Evolutionary conservation across 176 grass and related monocot genomes (phyloP).

Genomic region (Saccharum spontaneum): DNA sequence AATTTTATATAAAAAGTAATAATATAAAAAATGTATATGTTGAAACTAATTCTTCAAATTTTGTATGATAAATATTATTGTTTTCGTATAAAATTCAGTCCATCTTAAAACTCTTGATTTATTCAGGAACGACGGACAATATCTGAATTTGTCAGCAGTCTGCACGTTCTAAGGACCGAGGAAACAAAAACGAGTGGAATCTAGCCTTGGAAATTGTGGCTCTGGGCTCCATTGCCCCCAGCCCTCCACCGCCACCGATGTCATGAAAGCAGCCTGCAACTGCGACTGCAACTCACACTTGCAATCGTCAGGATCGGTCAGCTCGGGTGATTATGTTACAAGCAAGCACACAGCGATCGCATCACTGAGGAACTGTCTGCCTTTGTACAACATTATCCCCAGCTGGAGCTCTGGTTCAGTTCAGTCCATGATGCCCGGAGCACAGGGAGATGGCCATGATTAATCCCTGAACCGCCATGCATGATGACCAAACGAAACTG

Average conservation of each 20-base stretch:
- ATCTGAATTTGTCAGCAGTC: neutral
- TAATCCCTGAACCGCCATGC: neutral
- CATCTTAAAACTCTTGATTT: neutral
- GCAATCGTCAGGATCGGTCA: conserved; percentile 1
- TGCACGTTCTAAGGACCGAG: neutral
- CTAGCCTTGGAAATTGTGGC: conserved; percentile 57
- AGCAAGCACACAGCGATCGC: conserved; percentile 9
- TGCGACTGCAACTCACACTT: conserved; percentile 2
- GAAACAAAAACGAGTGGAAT: neutral
- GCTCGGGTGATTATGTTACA: neutral
- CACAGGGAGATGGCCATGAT: conserved; percentile 35
- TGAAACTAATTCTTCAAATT: too few species aligned
- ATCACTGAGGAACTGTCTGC: conserved; percentile 23
- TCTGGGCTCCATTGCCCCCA: conserved; percentile 35
- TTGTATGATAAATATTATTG: neutral
- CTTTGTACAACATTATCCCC: conserved; percentile 38
- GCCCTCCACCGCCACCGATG: conserved; percentile 27
- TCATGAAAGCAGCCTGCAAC: conserved; percentile 53
- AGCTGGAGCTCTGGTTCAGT: neutral
- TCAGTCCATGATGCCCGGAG: conserved; percentile 19
- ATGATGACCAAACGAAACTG: conserved; percentile 34
- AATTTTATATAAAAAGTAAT: neutral
- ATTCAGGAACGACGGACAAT: neutral
- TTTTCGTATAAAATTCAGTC: neutral
- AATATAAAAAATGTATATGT: neutral